Conservation (phyloP, 139 green algal species). For the Dunaliella primolecta region DNA sequence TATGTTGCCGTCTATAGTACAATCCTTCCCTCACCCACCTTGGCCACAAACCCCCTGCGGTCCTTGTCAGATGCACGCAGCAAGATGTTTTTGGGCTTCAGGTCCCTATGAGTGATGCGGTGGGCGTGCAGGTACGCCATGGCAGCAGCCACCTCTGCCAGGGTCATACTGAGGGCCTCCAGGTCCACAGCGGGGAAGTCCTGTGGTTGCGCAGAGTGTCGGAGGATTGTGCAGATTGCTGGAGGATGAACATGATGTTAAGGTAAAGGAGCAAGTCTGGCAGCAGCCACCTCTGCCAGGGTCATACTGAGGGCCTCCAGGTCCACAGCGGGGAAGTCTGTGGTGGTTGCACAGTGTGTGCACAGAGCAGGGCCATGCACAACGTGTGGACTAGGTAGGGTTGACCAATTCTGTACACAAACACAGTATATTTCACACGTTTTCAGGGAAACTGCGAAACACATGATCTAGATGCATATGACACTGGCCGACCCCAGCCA, state of each 20-base stretch:
- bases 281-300: constrained; percentile 51
- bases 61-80: constrained; percentile 45
- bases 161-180: constrained; percentile 41
- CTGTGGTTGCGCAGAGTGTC: too few relatives aligned
- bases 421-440: too few relatives aligned
- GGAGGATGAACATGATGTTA: too few relatives aligned
- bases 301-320: constrained; percentile 47
- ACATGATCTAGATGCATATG: too few relatives aligned
- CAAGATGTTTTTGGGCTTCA: constrained; percentile 76
- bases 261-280: too few relatives aligned
- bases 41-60: constrained; percentile 44
- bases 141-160: constrained; percentile 53
- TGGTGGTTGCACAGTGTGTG: background rate
- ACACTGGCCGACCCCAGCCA: too few relatives aligned
- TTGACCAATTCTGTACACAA: too few relatives aligned
- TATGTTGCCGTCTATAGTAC: too few relatives aligned
- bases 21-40: constrained; percentile 15
- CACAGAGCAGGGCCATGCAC: background rate
- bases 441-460: too few relatives aligned
- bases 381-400: background rate
- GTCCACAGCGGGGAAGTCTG: constrained; percentile 20
- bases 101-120: constrained; percentile 64
- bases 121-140: constrained; percentile 69
- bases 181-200: constrained; percentile 36
- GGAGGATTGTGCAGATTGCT: too few relatives aligned